Evolutionary conservation across 768 basidiomycete species (phyloP), one percentile per base, ranked within the genome.

Genomic region (Psilocybe azurescens): DNA sequence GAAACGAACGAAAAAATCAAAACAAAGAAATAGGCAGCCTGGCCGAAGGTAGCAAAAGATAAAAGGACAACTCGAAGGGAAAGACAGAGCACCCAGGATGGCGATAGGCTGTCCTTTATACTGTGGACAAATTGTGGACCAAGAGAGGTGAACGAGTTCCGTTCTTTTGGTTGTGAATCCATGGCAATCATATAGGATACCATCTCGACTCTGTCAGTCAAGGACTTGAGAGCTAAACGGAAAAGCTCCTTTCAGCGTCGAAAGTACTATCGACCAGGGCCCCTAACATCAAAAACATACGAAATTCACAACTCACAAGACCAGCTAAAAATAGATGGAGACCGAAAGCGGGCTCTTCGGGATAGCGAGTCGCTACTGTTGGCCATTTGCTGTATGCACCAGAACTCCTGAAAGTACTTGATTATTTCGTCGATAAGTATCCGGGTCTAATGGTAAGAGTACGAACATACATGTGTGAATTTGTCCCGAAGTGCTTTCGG

Each of bases 1-100:
- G 36, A 41, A 61, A 44, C 16, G 28, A 60, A 24, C 24, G 24
- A 61, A 46, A 50, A 48, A 61, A 60, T 18, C 18, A 60, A 60
- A 52, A 29, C 30, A 41, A 52, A 29, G 38, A 50, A 53, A 63
- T 47, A 58, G 63, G 66, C 66, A 56, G 62, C 66, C 66, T 67
- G 66, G 66, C 66, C 64, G 50, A 62, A 63, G 53, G 60, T 52
- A 39, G 56, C 24, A 24, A 24, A 24, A 24, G 24, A 24, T 20
- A 28, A 61, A 64, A 52, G 53, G 18, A 51, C 49, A 58, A 60
- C 38, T 59, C 52, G 66, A 67, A 67, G 55, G 47, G 32, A 52
- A 46, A 55, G 52, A 47, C n/a, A 51, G 44, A 53, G 48, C 50
- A 57, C 28, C 14, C 2, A 24, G 13, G 48, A 16, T 49, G 38